Conservation (phyloP, 768 basidiomycete genomes). For the Tulasnella calospora region DNA sequence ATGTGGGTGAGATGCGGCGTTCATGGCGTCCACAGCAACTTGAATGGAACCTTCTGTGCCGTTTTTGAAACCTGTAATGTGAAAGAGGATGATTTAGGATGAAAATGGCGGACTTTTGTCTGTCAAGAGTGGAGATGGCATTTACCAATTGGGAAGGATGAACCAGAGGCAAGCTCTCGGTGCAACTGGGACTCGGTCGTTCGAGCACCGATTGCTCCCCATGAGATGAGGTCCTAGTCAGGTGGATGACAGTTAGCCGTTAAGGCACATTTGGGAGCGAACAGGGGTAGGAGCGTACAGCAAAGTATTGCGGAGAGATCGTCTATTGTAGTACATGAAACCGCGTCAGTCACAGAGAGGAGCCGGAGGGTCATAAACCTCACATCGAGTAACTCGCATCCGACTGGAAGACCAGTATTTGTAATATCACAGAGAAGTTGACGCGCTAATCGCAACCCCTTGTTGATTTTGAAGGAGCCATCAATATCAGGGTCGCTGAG, state of each 20-base stretch:
- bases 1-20: constrained; percentile 83
- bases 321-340: constrained; percentile 34
- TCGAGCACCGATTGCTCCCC: constrained; percentile 95
- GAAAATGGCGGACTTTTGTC: background rate
- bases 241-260: background rate
- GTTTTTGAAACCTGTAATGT: constrained; percentile 82
- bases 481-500: constrained; percentile 95
- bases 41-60: constrained; percentile 87
- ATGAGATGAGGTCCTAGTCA: constrained; percentile 54
- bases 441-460: constrained; percentile 82
- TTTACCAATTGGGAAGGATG: constrained; percentile 82
- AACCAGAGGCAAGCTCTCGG: constrained; percentile 90
- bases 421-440: constrained; percentile 90
- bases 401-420: constrained; percentile 83
- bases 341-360: background rate
- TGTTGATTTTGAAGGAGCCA: constrained; percentile 94
- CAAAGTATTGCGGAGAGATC: constrained; percentile 75
- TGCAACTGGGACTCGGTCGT: constrained; percentile 98
- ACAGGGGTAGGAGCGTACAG: constrained; percentile 41
- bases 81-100: background rate
- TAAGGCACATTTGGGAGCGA: background rate
- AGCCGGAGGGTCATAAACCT: background rate
- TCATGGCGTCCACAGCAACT: constrained; percentile 97
- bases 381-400: constrained; percentile 82
- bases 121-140: background rate